Base-by-base conservation (phyloP, 805 yeast species). In the Barnettozyma populi region DNA sequence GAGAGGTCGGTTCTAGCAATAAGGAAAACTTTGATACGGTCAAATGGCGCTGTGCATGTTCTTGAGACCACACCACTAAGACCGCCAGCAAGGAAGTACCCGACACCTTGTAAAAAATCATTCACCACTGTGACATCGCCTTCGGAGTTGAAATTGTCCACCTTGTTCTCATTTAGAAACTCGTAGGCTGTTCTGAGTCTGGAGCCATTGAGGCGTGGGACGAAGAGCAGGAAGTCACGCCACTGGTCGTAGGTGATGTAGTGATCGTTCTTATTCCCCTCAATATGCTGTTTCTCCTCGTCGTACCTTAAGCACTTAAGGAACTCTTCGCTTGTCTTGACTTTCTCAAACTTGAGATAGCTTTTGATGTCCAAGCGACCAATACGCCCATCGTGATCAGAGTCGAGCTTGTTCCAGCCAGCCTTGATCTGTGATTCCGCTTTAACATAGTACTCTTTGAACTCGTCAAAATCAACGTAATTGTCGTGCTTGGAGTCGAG, bases 11-110 rank as follows among this genome's bases (percentile, higher is more conserved):
- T 84, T 64, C 96, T 78, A 1, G 98, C 97, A 59, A 94, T 94
- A 43, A 94, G 70, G 57, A 87, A 94, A 13, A 94, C 98, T 64
- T 94, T 94, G 20, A 94, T 79, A 63, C 99, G 78, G 65, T 94
- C 99, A 54, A 94, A 87, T 10, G 99, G 99, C 0, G 98, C 99
- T 0, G 99, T 94, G 57, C 94, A 85, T 0, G 98, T 90, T 68
- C 99, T 80, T 13, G 97, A 89, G 4, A 94, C 85, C 2, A 92
- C 99, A 2, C 99, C 99, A 2, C 97, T 86, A 19, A 90, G 65
- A 0, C 99, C 99, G 36, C 99, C 99, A 2, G 97, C 96, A 31
- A 90, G 68, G 61, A 94, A 94, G 66, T 80, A 94, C 1, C 97
- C 97, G 52, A 89, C 75, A 29, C 97, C 96, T 61, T 85, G 81